These are phyloP conservation scores for Beauveria asiatica DNA, from an alignment of 2,329 filamentous ascomycete species.

Conservation along the genomic window DNA sequence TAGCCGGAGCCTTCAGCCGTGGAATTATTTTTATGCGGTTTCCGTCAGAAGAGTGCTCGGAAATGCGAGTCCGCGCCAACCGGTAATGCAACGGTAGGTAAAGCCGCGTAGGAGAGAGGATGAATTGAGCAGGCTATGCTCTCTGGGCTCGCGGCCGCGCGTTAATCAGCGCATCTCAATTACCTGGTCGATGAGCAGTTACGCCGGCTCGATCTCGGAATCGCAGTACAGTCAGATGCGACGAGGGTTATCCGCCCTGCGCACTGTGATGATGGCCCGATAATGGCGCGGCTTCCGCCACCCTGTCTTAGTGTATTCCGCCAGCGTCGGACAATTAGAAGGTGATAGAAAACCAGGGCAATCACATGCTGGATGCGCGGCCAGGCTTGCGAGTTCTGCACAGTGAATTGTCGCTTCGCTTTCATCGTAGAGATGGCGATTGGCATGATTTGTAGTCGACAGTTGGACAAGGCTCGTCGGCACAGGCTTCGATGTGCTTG, in stretches of 20 bases:
- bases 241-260: background rate
- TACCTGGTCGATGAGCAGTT: background rate
- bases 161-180: background rate
- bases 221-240: constrained; percentile 8
- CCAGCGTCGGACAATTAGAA: background rate
- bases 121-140: background rate
- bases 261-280: background rate
- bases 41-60: background rate
- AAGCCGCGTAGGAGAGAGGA: background rate
- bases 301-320: background rate
- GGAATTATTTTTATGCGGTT: background rate
- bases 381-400: background rate
- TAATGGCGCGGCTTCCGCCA: constrained; percentile 1
- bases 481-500: background rate
- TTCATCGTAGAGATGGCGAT: background rate
- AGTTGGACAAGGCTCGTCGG: background rate
- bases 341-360: background rate
- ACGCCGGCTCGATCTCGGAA: constrained; percentile 5
- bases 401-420: background rate
- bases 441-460: background rate
- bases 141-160: background rate
- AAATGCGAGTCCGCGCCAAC: constrained; percentile 1
- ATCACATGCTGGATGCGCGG: background rate
- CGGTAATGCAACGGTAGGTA: background rate
- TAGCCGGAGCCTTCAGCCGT: background rate